Evolutionary conservation across 2,329 filamentous ascomycete species (phyloP), one percentile per base, ranked within the genome.

Genomic region (Aspergillaceae sp.): DNA sequence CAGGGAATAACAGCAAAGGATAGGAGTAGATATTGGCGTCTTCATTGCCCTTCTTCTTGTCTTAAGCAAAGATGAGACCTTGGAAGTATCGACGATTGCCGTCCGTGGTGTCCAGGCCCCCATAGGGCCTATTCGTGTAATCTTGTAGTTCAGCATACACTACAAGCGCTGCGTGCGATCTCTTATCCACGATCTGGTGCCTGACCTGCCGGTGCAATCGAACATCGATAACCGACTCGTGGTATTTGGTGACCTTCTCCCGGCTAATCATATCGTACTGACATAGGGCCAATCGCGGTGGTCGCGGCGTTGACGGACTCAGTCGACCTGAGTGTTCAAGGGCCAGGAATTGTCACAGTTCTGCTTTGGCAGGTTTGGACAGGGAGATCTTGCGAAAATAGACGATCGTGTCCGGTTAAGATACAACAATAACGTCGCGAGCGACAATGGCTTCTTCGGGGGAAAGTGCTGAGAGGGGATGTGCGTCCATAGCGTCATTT

Each of bases 1-100:
- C 82, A 0, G 64, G 63, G 10, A 67, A 66, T 30, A 67, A 41
- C 0, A 47, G 74, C 60, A 83, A 63, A 0, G 79, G 80, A 52
- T 77, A 81, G 2, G 72, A 73, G 57, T 83, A 83, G 56, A 82
- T 78, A 53, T 84, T 83, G 2, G 78, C 74, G 56, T 83, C 77
- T 2, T 60, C 62, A 33, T 77, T 77, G 9, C 69, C 67, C 32
- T 59, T 61, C 27, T 55, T 55, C 28, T 54, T 58, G 41, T 67
- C 59, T n/a, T 57, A 59, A 0, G 74, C 76, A 51, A 79, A 79
- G 54, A 73, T 76, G 3, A 79, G 58, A 1, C 57, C 64, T 41
- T 79, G 76, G 56, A 78, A 76, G 54, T 74, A 78, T 40, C 76
- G 70, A 28, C 64, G 58, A 41, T 71, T 71, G 29, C 74, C 68